Evolutionary conservation across 768 basidiomycete genomes (phyloP), one percentile per base, ranked within the genome.

Genomic region (Plicaturopsis crispa): DNA sequence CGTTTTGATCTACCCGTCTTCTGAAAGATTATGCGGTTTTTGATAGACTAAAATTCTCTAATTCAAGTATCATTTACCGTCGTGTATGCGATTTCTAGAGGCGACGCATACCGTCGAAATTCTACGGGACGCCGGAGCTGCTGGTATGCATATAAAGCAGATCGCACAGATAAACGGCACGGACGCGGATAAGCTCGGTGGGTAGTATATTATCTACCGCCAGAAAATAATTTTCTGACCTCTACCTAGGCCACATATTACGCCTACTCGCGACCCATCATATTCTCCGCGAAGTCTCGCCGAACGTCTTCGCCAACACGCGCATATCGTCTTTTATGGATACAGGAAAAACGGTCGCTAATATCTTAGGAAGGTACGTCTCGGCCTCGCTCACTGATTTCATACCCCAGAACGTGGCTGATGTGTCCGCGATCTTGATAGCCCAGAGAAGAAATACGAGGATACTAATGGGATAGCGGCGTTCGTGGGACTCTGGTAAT

Each of bases 261-360:
- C 79, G 86, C 31, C 66, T 87, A 17, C 70, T 89, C 32, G 84
- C 84, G 8, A 84, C 85, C 0, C 83, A 86, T 51, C 84, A 88
- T 53, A 72, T 88, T 37, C 65, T 84, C 22, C 67, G 70, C 30
- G 87, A 90, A 55, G 64, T 74, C 3, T 64, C 70, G 7, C 84
- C 84, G 3, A 72, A 87, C 49, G 75, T 80, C 4, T 90, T 89
- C 48, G 67, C 82, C 6, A 67, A 75, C 37, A 89, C 82, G 48
- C 72, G 84, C 24, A 67, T 85, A 39, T 79, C 80, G 3, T 78
- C 78, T 6, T 59, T 79, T 10, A 59, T 88, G 4, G 84, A 87
- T 49, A 77, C 75, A 0, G 81, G 84, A 4, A 80, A 80, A 54
- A 53, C 60, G 3, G 60, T 75, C 22, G 53, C 64, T 6, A 65